phyloP scores from a whole-genome alignment of 2,329 filamentous ascomycete species.

The Epichloe gansuensis region DNA sequence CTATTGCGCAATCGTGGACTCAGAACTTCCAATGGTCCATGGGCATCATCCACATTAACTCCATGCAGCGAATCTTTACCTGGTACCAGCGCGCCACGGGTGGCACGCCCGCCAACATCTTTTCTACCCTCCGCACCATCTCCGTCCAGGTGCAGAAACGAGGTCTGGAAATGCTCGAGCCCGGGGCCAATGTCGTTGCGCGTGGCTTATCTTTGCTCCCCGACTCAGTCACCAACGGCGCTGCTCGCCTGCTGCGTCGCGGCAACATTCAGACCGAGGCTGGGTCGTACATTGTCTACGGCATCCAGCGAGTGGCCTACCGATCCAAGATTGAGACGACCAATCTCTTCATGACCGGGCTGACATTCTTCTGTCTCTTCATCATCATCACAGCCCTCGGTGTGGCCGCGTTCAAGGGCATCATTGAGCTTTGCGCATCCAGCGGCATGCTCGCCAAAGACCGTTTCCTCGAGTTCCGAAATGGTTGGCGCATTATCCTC shows the following conservation, averaged over 20 bases:
- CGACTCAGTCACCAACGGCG: conserved; percentile 23
- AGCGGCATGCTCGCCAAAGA: conserved; percentile 66
- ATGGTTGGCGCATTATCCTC: conserved; percentile 80
- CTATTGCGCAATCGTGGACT: conserved; percentile 81
- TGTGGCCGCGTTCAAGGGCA: conserved; percentile 65
- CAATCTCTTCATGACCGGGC: conserved; percentile 83
- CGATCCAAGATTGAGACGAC: conserved; percentile 70
- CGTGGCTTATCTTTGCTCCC: conserved; percentile 30
- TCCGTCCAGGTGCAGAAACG: conserved; percentile 74
- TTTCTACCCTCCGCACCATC: conserved; percentile 56
- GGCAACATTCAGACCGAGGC: conserved; percentile 35
- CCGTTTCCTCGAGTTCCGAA: conserved; percentile 84
- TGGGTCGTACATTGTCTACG: conserved; percentile 52
- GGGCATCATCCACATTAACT: conserved; percentile 76
- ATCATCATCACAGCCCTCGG: conserved; percentile 59
- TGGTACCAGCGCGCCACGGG: conserved; percentile 93
- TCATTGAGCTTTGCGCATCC: conserved; percentile 63
- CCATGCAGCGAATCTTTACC: conserved; percentile 74
- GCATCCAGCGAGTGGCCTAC: conserved; percentile 83
- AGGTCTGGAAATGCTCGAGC: conserved; percentile 17
- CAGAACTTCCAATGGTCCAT: conserved; percentile 97
- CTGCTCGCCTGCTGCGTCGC: conserved; percentile 25
- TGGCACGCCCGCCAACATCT: conserved; percentile 66
- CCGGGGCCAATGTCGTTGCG: conserved; percentile 14
- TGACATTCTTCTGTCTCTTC: conserved; percentile 79